Evolutionary conservation across 768 basidiomycete genomes (phyloP).

Genomic region (Pleurotus salmoneostramineus): DNA sequence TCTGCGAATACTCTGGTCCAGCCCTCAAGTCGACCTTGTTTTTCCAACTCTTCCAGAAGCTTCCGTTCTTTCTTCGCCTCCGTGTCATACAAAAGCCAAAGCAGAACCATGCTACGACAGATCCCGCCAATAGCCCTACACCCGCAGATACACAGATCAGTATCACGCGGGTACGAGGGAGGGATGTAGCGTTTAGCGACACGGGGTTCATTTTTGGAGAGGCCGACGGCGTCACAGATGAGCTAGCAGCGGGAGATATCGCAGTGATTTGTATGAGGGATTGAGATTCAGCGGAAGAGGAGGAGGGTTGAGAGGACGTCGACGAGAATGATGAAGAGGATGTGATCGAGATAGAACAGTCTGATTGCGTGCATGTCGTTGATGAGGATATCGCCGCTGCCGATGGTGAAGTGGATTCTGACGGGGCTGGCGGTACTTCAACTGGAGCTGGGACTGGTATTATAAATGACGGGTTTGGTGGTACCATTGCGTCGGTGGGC

Average conservation of each 20-base stretch:
- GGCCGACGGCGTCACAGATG: constrained; percentile 3
- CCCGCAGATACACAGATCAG: constrained; percentile 27
- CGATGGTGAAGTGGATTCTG: not conserved
- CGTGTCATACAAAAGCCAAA: constrained; percentile 27
- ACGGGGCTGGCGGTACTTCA: not conserved
- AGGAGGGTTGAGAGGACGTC: not conserved
- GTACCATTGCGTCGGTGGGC: no score
- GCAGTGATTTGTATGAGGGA: constrained; percentile 29
- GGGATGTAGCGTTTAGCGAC: constrained; percentile 13
- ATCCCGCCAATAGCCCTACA: constrained; percentile 25
- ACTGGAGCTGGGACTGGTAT: not conserved
- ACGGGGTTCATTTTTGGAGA: constrained; percentile 12
- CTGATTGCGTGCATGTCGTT: constrained; percentile 5
- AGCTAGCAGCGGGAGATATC: constrained; percentile 23
- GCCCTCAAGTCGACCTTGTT: constrained; percentile 13
- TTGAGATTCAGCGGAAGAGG: constrained; percentile 4
- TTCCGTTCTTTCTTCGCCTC: not conserved
- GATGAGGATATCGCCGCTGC: constrained; percentile 4
- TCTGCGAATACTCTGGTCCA: constrained; percentile 18
- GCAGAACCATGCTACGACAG: constrained; percentile 27
- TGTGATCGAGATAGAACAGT: not conserved
- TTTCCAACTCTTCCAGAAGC: not conserved
- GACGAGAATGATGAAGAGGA: no score
- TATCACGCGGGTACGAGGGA: constrained; percentile 16
- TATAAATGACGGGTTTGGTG: not conserved